phyloP scores from a whole-genome alignment of 176 grass and related monocot species.

The Oryza punctata region DNA sequence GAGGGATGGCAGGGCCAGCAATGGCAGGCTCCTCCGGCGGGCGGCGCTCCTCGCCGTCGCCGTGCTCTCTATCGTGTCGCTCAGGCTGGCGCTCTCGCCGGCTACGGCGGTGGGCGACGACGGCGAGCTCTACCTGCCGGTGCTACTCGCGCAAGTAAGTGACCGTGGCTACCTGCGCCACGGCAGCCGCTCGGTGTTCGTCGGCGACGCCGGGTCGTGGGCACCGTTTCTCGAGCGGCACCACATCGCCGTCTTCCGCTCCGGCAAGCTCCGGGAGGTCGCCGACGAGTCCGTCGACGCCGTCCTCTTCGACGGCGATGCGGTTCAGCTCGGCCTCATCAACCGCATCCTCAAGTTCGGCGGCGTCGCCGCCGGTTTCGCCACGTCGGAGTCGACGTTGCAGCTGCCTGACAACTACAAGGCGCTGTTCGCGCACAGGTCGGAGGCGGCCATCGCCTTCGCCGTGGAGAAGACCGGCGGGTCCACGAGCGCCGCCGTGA shows the following conservation, averaged over 20 bases:
- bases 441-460: constrained; percentile 6
- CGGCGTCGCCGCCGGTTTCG: constrained; percentile 37
- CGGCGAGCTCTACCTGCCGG: constrained; percentile 15
- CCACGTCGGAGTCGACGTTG: not conserved
- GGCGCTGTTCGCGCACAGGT: constrained; percentile 28
- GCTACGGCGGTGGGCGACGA: not conserved
- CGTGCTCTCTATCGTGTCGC: constrained; percentile 40
- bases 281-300: constrained; percentile 37
- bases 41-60: constrained; percentile 23
- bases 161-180: constrained; percentile 35
- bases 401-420: constrained; percentile 46
- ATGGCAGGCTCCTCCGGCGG: constrained; percentile 16
- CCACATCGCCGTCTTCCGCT: constrained; percentile 11
- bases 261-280: not conserved
- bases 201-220: constrained; percentile 30
- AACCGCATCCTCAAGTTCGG: constrained; percentile 35
- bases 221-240: constrained; percentile 32
- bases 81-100: constrained; percentile 17
- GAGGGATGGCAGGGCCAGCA: not conserved
- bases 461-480: constrained; percentile 32
- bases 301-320: constrained; percentile 28
- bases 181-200: constrained; percentile 28
- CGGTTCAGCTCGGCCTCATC: constrained; percentile 14
- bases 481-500: not conserved
- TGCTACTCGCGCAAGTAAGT: constrained; percentile 33